Evolutionary conservation across 1,284 basidiomycete species (phyloP).

Genomic region (Chalciporus sp.): DNA sequence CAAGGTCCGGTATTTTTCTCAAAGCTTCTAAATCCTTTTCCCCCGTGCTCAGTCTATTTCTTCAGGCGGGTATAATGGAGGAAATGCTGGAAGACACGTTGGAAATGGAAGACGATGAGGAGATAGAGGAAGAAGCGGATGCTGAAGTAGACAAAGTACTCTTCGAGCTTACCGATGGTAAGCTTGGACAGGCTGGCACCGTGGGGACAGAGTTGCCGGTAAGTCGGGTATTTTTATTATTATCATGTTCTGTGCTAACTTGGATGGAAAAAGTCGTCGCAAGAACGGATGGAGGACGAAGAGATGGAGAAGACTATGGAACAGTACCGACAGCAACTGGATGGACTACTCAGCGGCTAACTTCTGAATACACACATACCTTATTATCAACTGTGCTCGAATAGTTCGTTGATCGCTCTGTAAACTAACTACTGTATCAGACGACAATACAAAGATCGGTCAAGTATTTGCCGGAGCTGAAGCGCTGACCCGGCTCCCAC

Average conservation of each 20-base stretch:
- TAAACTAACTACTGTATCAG: neutral
- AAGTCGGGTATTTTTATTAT: conserved; percentile 36
- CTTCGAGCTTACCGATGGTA: conserved; percentile 95
- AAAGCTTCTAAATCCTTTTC: neutral
- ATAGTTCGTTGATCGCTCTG: neutral
- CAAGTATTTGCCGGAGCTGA: too few species aligned
- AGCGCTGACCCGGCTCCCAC: too few species aligned
- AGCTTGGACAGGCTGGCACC: conserved; percentile 81
- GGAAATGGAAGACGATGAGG: conserved; percentile 89
- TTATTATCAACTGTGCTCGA: conserved; percentile 6
- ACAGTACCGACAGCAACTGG: conserved; percentile 83
- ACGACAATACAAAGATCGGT: too few species aligned
- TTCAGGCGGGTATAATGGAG: conserved; percentile 88
- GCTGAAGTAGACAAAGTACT: conserved; percentile 97
- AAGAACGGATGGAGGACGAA: conserved; percentile 72
- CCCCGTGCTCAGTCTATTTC: conserved; percentile 9
- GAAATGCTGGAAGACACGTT: conserved; percentile 92
- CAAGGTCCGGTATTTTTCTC: conserved; percentile 60
- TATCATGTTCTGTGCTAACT: conserved; percentile 11
- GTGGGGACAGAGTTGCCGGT: conserved; percentile 82
- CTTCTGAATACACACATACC: conserved; percentile 27
- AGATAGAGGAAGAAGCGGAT: conserved; percentile 95
- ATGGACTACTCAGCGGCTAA: conserved; percentile 79
- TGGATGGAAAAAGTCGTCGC: conserved; percentile 42
- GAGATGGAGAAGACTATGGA: conserved; percentile 86